Evolutionary conservation across 106 monocot genomes (phyloP), one percentile per base, ranked within the genome.

Genomic region (Phalaenopsis aphrodite): DNA sequence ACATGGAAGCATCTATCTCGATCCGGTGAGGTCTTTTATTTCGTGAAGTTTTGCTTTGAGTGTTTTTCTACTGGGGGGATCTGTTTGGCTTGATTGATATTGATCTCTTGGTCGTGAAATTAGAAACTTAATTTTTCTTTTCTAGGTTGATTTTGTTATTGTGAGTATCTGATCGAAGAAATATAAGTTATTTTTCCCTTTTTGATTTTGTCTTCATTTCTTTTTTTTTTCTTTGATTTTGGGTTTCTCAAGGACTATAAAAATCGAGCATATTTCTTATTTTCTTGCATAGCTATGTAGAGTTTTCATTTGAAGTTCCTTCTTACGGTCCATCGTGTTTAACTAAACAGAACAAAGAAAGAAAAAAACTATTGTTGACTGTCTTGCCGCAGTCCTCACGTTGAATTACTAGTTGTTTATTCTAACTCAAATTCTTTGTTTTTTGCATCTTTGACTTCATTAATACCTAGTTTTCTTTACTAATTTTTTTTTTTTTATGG

Each of bases 1-100:
- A 72, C 90, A 93, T 75, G 87, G 90, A 8, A 88, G 38, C 84
- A 86, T 93, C 76, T 81, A 79, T 39, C 80, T 93, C 69, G 90
- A 93, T 78, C 83, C 86, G 78, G 90, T 93, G 39, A 4, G 30
- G 23, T 41, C 3, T 17, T 14, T 15, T 42, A 5, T 71, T 23
- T 24, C 64, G 36, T 69, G 36, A 38, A n/a, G n/a, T n/a, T n/a
- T n/a, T n/a, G 96, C 84, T 94, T 97, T 9, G 77, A 80, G 37
- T 21, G 74, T 43, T 19, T 42, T 43, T 74, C 18, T 45, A 19
- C 8, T 19, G 9, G 41, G 38, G 39, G 4, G 38, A 14, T 8
- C 37, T 42, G 39, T 43, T 74, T 45, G 41, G 11, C 6, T 45
- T 74, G 74, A 74, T 74, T 43, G 1, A 5, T 69, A 15, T 39